Conservation (phyloP, 768 basidiomycete species). For the Hygrophoropsis aurantiaca region DNA sequence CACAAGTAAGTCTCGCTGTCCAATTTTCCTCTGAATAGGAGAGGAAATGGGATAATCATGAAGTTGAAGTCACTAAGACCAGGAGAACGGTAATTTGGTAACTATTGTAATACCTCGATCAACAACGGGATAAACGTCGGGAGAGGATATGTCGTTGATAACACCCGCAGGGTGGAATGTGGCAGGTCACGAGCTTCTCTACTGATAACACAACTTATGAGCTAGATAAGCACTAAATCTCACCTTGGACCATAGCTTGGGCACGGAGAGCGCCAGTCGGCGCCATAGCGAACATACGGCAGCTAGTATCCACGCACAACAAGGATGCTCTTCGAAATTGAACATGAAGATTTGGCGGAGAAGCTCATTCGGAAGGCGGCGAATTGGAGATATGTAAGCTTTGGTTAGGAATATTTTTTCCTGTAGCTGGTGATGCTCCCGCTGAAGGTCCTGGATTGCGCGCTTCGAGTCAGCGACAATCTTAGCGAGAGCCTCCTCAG, state of each 20-base stretch:
- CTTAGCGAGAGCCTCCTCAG: conserved; percentile 56
- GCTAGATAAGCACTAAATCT: conserved; percentile 22
- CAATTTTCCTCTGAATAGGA: too few species aligned
- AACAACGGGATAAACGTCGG: conserved; percentile 1
- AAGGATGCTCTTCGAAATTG: conserved; percentile 69
- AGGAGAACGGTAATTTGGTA: too few species aligned
- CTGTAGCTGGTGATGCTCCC: conserved; percentile 49
- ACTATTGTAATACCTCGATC: too few species aligned
- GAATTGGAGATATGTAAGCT: conserved; percentile 73
- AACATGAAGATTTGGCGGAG: conserved; percentile 70
- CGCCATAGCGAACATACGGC: conserved; percentile 72
- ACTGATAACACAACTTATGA: too few species aligned
- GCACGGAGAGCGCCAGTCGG: conserved; percentile 61
- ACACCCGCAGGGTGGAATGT: too few species aligned
- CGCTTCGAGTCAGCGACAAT: conserved; percentile 54
- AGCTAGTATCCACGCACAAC: conserved; percentile 73
- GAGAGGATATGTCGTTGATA: too few species aligned
- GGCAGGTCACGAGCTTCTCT: too few species aligned
- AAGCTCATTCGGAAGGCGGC: conserved; percentile 70
- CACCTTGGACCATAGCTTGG: conserved; percentile 77
- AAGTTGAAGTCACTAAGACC: too few species aligned
- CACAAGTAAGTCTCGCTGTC: conserved; percentile 8
- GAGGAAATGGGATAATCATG: too few species aligned
- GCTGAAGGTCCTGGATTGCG: conserved; percentile 53
- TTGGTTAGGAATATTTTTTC: conserved; percentile 46